phyloP scores from a whole-genome alignment of 495 filamentous ascomycete species.

The Cercophora newfieldiana region DNA sequence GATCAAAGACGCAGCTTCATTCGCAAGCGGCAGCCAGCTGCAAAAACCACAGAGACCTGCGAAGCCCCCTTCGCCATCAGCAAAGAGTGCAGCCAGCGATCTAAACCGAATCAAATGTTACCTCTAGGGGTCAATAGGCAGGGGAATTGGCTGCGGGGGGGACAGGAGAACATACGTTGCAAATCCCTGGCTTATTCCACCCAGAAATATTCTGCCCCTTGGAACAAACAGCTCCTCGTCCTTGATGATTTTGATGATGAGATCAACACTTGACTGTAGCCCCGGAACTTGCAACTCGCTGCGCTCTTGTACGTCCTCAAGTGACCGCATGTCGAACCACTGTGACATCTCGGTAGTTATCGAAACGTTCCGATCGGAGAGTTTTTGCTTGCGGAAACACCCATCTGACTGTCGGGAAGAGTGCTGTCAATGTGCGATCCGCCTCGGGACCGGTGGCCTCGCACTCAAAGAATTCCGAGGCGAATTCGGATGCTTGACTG shows the following conservation, averaged over 20 bases:
- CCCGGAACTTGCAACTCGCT: conserved; percentile 16
- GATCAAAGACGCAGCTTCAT: background rate
- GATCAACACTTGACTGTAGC: conserved; percentile 1
- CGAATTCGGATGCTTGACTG: conserved; percentile 11
- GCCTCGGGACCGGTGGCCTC: conserved; percentile 1
- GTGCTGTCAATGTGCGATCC: conserved; percentile 3
- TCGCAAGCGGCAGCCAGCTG: conserved; percentile 16
- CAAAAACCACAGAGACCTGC: conserved; percentile 14
- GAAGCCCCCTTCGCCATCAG: conserved; percentile 12
- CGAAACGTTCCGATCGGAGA: conserved; percentile 13
- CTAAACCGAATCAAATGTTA: background rate
- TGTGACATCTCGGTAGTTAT: conserved; percentile 11
- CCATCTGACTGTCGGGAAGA: conserved; percentile 16
- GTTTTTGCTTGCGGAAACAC: conserved; percentile 14
- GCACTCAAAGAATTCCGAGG: conserved; percentile 16
- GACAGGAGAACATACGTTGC: conserved; percentile 11
- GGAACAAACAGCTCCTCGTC: conserved; percentile 11
- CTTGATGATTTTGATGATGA: background rate
- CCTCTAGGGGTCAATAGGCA: too few species aligned
- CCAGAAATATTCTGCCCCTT: conserved; percentile 13
- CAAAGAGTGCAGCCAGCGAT: conserved; percentile 11
- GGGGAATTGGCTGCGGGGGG: background rate
- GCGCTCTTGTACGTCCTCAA: conserved; percentile 9
- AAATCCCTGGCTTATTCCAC: conserved; percentile 20
- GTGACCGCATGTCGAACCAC: conserved; percentile 21